Percentiles rank a stretch among this genome's conserved stretches.
These are phyloP conservation scores for Xylaria bambusicola DNA, from an alignment of 495 filamentous ascomycete species.

Conservation along the genomic window DNA sequence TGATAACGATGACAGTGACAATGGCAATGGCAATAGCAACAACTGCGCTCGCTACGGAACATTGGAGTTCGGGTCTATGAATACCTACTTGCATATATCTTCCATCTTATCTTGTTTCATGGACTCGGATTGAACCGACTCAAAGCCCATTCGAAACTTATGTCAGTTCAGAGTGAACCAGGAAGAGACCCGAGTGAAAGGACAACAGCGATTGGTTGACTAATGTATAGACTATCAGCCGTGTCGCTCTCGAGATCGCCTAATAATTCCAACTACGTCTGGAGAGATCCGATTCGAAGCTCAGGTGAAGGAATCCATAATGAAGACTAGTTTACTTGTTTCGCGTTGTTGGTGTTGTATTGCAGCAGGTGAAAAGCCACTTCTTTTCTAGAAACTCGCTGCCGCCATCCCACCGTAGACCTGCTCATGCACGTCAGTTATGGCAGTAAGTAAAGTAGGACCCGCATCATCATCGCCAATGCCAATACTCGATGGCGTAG, in stretches of 20 bases:
- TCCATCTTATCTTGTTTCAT: no score
- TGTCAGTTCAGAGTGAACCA: no score
- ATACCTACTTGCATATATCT: no score
- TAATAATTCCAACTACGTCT: background rate
- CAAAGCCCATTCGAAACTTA: no score
- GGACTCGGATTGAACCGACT: no score
- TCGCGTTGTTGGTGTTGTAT: background rate
- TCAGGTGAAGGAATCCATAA: background rate
- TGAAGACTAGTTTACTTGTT: background rate
- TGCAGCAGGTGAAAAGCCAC: background rate
- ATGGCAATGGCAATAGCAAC: background rate
- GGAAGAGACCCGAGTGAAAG: no score
- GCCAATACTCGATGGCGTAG: background rate
- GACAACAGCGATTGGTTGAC: no score
- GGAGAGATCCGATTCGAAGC: background rate
- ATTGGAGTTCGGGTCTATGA: no score
- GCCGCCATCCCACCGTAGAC: background rate
- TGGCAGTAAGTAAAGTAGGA: no score
- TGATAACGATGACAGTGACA: background rate
- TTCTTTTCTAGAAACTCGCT: background rate
- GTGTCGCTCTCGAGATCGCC: background rate
- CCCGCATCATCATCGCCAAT: conserved; percentile 1
- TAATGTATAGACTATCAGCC: background rate
- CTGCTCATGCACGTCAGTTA: background rate
- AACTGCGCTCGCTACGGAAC: no score